These are phyloP conservation scores for Fusarium pseudograminearum DNA, from an alignment of 2,329 filamentous ascomycete species.

Conservation along the genomic window DNA sequence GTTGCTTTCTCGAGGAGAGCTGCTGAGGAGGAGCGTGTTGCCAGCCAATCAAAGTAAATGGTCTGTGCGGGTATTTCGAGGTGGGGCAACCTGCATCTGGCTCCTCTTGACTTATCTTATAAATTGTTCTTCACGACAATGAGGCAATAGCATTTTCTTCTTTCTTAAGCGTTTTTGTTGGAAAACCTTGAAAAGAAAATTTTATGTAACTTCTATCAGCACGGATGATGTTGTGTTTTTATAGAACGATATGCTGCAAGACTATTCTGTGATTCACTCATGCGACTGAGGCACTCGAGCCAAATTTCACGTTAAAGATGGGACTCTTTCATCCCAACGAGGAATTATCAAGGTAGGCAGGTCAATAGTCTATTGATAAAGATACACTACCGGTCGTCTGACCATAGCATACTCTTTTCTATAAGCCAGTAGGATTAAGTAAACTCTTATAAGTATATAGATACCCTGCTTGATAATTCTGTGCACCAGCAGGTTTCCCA, in stretches of 20 bases:
- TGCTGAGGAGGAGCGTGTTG: constrained; percentile 23
- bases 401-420: neutral
- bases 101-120: constrained; percentile 2
- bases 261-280: neutral
- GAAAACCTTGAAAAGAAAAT: neutral
- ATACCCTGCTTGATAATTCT: no score
- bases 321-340: no score
- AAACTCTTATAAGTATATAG: no score
- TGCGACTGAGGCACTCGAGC: neutral
- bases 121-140: no score
- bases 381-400: no score
- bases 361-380: neutral
- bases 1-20: constrained; percentile 26
- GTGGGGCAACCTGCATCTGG: constrained; percentile 21
- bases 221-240: no score
- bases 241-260: neutral
- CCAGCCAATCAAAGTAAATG: constrained; percentile 31
- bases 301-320: neutral
- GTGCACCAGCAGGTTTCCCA: neutral
- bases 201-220: neutral
- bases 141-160: neutral
- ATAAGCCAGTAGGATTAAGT: no score
- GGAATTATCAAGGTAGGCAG: neutral
- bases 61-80: constrained; percentile 17
- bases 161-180: neutral